Evolutionary conservation across 352 stramenopile species (phyloP), one percentile per base, ranked within the genome.

Genomic region (Pythium scleroteichum): DNA sequence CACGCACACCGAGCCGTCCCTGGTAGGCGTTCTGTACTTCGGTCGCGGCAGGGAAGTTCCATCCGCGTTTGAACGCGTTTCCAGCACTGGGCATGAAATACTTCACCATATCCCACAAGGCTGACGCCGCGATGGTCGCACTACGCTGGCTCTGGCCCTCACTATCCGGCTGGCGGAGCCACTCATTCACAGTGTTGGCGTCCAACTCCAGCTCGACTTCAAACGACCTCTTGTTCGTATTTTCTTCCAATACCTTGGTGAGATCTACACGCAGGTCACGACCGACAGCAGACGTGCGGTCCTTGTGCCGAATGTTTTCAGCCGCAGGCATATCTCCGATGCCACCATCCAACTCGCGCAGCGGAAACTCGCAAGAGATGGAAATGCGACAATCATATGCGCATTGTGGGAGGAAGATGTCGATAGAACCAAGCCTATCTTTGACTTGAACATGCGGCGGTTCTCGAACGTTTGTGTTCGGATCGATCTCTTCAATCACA

Each of bases 381-480:
- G 86, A 90, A 9, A 95, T 71, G 52, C 86, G 86, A 54, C 80
- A 92, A 71, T 95, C 86, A 60, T 93, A 95, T 52, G 78, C 72
- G 56, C 86, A 95, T 46, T 89, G 80, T 41, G 86, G 86, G 59
- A 95, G 73, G 71, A 95, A 95, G 52, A 95, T 90, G 57, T 95
- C 81, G 41, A 95, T 87, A 17, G 73, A 90, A 1, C 82, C 84
- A 3, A 95, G 78, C 4, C 83, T 79, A 55, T 94, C 78, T 64
- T 95, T 95, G 13, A 90, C 79, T 42, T 95, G 86, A 32, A 91
- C 66, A 57, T 82, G 78, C 20, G 73, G 72, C 2, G 71, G 62
- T 9, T 74, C 52, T 4, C 78, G 69, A 41, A 76, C 59, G 23
- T 84, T 78, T 1, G 73, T 87, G 47, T 82, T 75, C 5, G 69